Evolutionary conservation across 1,139 yeast genomes (phyloP), one percentile per base, ranked within the genome.

Genomic region (Zhuliangozyma blackwelliae): DNA sequence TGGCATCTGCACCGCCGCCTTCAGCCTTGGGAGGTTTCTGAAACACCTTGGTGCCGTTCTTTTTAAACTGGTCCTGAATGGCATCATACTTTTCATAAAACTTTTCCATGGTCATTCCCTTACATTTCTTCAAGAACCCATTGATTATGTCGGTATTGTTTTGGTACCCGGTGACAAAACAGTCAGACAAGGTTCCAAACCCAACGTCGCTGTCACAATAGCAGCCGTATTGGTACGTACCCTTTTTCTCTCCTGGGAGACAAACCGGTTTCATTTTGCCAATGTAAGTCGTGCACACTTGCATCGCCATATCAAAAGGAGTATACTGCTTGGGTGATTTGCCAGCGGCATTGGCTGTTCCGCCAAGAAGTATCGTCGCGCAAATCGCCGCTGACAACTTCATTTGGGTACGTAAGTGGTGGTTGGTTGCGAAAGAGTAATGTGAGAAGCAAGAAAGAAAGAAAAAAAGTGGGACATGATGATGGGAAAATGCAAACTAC

Each of bases 321-420:
- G 29, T n/a, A 13, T 31, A 39, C 10, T 3, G 12, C 25, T 32
- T 39, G 5, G 42, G 41, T 10, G 25, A 12, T 10, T 20, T 30
- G 31, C 31, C 31, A 1, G 37, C 28, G 11, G 38, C 40, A 21
- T 4, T 4, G 7, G 32, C 21, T 7, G 4, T 4, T 16, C 16
- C 16, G 16, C 16, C 16, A 68, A 72, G 5, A 68, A 59, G 43
- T 56, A 63, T 23, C 67, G 58, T 12, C 77, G 70, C 16, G 16
- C 16, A 16, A 16, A 16, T 4, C 16, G 16, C 16, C 4, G 16
- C 16, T 16, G 16, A 2, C 71, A 68, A 29, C 61, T 59, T 16
- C 16, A 16, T 16, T 16, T 16, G 16, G 16, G 4, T 16, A 16
- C 4, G 16, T 3, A 16, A 16, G 4, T 16, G 16, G 16, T 16